Evolutionary conservation across 2,329 filamentous ascomycete species (phyloP).

Genomic region (Fusarium aywerte): DNA sequence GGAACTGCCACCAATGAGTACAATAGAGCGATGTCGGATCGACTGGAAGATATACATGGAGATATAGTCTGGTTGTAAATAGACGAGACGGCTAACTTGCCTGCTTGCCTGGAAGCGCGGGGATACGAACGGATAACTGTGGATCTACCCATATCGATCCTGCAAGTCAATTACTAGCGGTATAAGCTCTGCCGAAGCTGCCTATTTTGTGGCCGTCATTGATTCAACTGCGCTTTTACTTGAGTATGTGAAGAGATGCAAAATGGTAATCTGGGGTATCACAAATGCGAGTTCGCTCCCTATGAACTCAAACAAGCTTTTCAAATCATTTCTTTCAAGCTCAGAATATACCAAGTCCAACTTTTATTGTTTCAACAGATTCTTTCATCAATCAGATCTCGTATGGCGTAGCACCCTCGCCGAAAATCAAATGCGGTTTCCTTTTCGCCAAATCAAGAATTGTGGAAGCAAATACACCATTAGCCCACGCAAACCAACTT

Average conservation of each 20-base stretch:
- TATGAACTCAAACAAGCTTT: neutral
- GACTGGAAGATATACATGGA: slow-evolving; percentile 29
- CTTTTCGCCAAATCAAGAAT: slow-evolving; percentile 88
- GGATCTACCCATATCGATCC: slow-evolving; percentile 10
- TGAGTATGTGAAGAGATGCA: too few species aligned
- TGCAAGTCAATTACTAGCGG: neutral
- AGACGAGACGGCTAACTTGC: slow-evolving; percentile 10
- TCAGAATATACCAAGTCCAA: neutral
- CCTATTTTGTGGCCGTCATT: neutral
- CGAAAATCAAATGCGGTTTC: slow-evolving; percentile 90
- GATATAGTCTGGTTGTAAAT: neutral
- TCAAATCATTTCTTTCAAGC: neutral
- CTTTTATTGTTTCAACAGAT: neutral
- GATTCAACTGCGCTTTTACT: neutral
- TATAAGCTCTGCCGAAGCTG: neutral
- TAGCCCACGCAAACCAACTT: slow-evolving; percentile 98
- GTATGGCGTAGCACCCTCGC: slow-evolving; percentile 69
- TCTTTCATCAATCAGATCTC: slow-evolving; percentile 52
- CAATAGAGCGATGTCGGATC: slow-evolving; percentile 41
- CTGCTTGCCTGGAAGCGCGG: neutral
- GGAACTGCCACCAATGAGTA: neutral
- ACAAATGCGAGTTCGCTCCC: neutral
- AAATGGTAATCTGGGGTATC: neutral
- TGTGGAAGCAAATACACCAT: slow-evolving; percentile 93
- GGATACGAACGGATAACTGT: slow-evolving; percentile 38